A percentile compares a stretch with the other conserved stretches of the same genome.
Conservation (phyloP, 2,329 filamentous ascomycete genomes). For the Penicillium nordicum region DNA sequence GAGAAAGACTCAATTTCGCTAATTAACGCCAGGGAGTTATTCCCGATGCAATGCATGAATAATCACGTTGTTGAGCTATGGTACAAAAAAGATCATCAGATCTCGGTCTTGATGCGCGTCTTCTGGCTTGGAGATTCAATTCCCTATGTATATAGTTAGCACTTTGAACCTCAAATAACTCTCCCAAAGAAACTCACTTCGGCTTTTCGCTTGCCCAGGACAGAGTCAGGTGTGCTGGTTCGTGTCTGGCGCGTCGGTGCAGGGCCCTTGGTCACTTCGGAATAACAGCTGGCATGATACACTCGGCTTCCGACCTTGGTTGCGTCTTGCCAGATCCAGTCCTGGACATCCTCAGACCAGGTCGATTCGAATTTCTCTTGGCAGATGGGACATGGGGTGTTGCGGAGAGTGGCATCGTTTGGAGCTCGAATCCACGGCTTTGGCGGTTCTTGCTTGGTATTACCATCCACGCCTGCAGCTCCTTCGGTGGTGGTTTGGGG, state of each 20-base stretch:
- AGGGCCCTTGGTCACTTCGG: constrained; percentile 67
- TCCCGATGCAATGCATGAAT: constrained; percentile 5
- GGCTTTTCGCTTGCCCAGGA: constrained; percentile 72
- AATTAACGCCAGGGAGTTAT: constrained; percentile 3
- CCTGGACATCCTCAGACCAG: constrained; percentile 88
- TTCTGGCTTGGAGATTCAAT: constrained; percentile 37
- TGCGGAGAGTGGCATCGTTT: constrained; percentile 69
- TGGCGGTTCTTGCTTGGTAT: constrained; percentile 55
- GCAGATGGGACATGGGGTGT: constrained; percentile 85
- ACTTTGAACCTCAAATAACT: neutral
- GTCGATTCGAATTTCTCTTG: constrained; percentile 91
- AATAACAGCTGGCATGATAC: constrained; percentile 86
- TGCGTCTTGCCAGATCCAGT: constrained; percentile 96
- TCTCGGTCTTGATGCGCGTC: constrained; percentile 42
- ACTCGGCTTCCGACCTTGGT: constrained; percentile 72
- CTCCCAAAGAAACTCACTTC: constrained; percentile 48
- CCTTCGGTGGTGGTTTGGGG: constrained; percentile 40
- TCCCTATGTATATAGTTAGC: constrained; percentile 22
- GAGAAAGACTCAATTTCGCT: constrained; percentile 6
- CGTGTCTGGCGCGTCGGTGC: constrained; percentile 37
- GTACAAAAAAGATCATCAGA: constrained; percentile 8
- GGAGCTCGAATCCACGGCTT: constrained; percentile 78
- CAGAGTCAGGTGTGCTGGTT: constrained; percentile 58
- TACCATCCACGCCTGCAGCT: constrained; percentile 40
- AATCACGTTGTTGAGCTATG: neutral